These are phyloP conservation scores for Yarrowia hollandica DNA, from an alignment of 805 yeast genomes.

Conservation along the genomic window DNA sequence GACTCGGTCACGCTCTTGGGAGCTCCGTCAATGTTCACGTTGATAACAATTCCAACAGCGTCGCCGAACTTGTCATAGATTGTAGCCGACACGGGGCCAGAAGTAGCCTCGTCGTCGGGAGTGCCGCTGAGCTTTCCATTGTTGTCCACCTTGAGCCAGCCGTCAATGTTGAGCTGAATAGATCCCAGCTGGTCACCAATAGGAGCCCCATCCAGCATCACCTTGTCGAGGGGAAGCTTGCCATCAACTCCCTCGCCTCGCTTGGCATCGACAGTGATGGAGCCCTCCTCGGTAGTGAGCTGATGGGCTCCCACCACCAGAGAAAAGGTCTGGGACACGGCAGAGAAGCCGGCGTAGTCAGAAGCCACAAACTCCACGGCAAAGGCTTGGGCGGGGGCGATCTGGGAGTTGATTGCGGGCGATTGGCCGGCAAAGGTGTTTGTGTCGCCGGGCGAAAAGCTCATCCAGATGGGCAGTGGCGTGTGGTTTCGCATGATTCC, in stretches of 20 bases:
- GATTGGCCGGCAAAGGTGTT: conserved; percentile 80
- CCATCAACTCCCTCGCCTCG: conserved; percentile 55
- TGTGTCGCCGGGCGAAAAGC: conserved; percentile 55
- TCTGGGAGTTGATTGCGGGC: conserved; percentile 78
- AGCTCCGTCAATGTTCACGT: conserved; percentile 33
- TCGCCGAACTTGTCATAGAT: conserved; percentile 46
- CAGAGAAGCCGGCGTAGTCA: conserved; percentile 72
- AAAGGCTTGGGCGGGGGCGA: conserved; percentile 82
- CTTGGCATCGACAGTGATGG: conserved; percentile 67
- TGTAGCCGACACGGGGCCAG: conserved; percentile 37
- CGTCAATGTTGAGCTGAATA: conserved; percentile 44
- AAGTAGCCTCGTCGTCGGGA: conserved; percentile 53
- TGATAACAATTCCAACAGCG: conserved; percentile 38
- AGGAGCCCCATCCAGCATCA: conserved; percentile 60
- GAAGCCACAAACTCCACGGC: conserved; percentile 74
- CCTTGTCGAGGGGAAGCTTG: conserved; percentile 60
- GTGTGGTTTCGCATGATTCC: conserved; percentile 81
- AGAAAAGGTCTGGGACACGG: conserved; percentile 66
- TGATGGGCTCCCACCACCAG: conserved; percentile 87
- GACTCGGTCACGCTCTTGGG: not conserved
- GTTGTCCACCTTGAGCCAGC: conserved; percentile 68
- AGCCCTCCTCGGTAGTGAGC: conserved; percentile 64
- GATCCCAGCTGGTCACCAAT: conserved; percentile 15
- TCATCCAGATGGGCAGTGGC: conserved; percentile 88
- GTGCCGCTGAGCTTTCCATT: conserved; percentile 70